phyloP scores from a whole-genome alignment of 2,329 filamentous ascomycete species.

The Fusarium setosum region DNA sequence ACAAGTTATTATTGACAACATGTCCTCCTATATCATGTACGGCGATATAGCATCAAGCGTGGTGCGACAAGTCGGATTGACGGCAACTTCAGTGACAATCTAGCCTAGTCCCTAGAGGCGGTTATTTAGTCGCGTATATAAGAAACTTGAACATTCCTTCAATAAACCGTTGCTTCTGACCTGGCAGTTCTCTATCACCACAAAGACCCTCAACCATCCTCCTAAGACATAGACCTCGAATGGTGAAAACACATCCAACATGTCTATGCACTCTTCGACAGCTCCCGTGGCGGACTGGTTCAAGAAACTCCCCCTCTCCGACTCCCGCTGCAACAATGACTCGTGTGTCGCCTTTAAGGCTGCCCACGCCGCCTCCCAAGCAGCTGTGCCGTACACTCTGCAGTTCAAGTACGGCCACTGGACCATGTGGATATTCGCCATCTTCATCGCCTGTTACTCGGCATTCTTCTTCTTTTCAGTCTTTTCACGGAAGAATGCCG shows the following conservation, averaged over 20 bases:
- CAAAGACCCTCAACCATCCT: background rate
- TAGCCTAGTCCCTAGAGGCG: background rate
- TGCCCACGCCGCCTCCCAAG: background rate
- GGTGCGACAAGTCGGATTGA: background rate
- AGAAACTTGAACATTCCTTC: background rate
- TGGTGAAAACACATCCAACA: background rate
- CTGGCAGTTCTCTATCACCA: background rate
- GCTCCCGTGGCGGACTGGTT: background rate
- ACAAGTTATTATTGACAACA: background rate
- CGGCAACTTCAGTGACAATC: background rate
- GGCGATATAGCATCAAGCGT: background rate
- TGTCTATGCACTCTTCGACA: background rate
- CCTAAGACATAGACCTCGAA: background rate
- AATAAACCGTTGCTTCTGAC: background rate
- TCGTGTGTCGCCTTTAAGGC: background rate
- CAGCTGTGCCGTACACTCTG: background rate
- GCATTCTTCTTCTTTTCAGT: background rate
- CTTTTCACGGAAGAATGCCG: background rate
- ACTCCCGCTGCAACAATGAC: background rate
- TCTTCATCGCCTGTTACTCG: background rate
- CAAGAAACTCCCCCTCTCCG: background rate
- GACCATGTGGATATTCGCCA: background rate
- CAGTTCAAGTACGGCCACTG: background rate
- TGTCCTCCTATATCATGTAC: background rate
- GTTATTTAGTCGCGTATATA: too few relatives aligned